Evolutionary conservation across 169 alveolate genomes (phyloP).

Genomic region (Plasmodium knowlesi): DNA sequence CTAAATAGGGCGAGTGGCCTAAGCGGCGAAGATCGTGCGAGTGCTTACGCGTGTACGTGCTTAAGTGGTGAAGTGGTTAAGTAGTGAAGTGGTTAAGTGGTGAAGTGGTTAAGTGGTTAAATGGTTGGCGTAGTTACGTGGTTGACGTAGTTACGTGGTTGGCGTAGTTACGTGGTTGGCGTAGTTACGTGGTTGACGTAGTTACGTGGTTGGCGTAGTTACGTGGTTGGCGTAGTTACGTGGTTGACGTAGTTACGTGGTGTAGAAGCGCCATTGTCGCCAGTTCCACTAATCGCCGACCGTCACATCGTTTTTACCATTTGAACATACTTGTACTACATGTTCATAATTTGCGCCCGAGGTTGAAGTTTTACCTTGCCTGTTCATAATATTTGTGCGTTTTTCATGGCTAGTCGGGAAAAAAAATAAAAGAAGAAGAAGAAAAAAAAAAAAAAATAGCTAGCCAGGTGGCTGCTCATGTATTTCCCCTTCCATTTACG

Average conservation of each 20-base stretch:
- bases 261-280: neutral
- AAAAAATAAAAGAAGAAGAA: slow-evolving; percentile 1
- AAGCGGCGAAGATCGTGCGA: neutral
- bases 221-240: too few relatives aligned
- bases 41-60: too few relatives aligned
- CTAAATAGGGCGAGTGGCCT: neutral
- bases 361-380: slow-evolving; percentile 3
- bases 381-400: neutral
- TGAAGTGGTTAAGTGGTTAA: too few relatives aligned
- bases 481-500: neutral
- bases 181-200: too few relatives aligned
- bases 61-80: too few relatives aligned
- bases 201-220: too few relatives aligned
- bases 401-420: neutral
- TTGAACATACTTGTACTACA: neutral
- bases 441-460: slow-evolving; percentile 5
- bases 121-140: too few relatives aligned
- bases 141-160: too few relatives aligned
- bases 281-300: neutral
- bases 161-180: too few relatives aligned
- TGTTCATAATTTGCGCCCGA: slow-evolving; percentile 14
- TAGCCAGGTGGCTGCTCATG: neutral
- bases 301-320: neutral
- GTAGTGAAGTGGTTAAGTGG: too few relatives aligned
- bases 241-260: neutral